Conservation (phyloP, 345 rosid genomes). For the Eucalyptus erythrocorys region DNA sequence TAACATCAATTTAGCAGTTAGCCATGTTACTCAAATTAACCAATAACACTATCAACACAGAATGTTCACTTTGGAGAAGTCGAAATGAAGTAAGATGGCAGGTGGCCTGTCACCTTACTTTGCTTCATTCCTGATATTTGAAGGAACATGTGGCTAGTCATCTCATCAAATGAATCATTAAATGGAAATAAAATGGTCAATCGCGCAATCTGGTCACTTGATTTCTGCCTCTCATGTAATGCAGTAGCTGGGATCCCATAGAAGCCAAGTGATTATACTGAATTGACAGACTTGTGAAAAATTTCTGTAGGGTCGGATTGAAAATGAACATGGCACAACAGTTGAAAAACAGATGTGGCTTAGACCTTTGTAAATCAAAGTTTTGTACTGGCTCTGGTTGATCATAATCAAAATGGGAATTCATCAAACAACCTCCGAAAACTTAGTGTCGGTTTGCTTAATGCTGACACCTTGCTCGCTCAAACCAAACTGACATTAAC, state of each 20-base stretch:
- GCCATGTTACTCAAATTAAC: too few relatives aligned
- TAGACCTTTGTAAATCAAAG: neutral
- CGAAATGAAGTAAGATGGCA: too few relatives aligned
- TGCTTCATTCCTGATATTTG: neutral
- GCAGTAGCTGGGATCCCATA: neutral
- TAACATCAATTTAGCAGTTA: too few relatives aligned
- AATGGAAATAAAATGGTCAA: too few relatives aligned
- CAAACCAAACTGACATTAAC: too few relatives aligned
- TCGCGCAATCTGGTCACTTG: neutral
- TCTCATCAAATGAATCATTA: neutral
- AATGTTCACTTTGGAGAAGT: too few relatives aligned
- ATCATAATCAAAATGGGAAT: neutral
- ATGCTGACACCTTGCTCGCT: too few relatives aligned
- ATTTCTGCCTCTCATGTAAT: neutral
- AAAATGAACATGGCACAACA: neutral
- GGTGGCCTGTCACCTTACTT: too few relatives aligned
- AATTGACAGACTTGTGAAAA: neutral
- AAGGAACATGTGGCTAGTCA: neutral
- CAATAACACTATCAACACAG: too few relatives aligned
- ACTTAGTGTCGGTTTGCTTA: neutral
- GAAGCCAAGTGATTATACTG: neutral
- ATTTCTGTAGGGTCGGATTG: neutral
- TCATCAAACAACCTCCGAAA: neutral
- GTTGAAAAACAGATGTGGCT: neutral
- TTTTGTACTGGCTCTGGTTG: neutral